phyloP scores from a whole-genome alignment of 148 eudicot genomes.

The Fagopyrum esculentum region DNA sequence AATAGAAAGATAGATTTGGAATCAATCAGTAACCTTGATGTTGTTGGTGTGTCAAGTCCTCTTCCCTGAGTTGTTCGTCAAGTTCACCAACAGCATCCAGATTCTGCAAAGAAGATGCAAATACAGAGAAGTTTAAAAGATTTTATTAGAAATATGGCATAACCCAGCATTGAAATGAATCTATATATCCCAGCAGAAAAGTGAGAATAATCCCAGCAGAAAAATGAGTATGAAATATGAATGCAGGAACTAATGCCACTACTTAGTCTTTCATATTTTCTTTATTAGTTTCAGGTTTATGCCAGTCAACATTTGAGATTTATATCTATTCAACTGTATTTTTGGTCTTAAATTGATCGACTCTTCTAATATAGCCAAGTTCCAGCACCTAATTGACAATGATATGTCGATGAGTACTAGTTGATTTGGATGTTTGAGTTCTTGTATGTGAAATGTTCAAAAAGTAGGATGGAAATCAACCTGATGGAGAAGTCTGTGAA shows the following conservation, averaged over 20 bases:
- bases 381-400: not conserved
- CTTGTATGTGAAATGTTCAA: not conserved
- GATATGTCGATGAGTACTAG: not conserved
- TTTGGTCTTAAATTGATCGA: not conserved
- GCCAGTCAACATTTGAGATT: not conserved
- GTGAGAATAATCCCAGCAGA: no score
- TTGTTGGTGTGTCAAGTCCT: conserved; percentile 34
- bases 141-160: not conserved
- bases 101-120: conserved; percentile 37
- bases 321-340: not conserved
- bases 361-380: not conserved
- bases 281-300: not conserved
- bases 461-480: not conserved
- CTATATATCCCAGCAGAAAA: no score
- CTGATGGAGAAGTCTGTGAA: not conserved
- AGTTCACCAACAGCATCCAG: conserved; percentile 68
- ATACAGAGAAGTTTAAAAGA: not conserved
- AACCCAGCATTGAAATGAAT: no score
- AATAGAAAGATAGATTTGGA: not conserved
- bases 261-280: not conserved
- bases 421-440: not conserved
- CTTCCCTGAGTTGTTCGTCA: conserved; percentile 33
- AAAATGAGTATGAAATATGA: no score
- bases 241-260: no score
- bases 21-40: conserved; percentile 66